Base-by-base conservation (phyloP, 2,329 filamentous ascomycete genomes). In the Fusarium goolgardi region DNA sequence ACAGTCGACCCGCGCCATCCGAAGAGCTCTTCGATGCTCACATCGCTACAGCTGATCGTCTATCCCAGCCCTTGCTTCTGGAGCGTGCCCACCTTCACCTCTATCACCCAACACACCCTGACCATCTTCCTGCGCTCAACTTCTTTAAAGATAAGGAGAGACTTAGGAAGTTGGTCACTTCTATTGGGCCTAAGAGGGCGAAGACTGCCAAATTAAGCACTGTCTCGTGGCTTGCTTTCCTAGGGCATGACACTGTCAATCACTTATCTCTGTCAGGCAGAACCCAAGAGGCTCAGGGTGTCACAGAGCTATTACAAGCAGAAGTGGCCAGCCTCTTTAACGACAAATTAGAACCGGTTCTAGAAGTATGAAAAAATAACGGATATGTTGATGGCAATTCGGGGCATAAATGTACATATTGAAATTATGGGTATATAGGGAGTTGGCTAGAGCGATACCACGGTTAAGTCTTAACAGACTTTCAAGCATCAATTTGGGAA, bases 61-160 rank as follows among this genome's bases (percentile, higher is more conserved):
- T 83, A 18, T 67, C 75, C 7, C 71, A 71, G 25, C 75, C 78
- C 2, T 74, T 83, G 37, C 72, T 73, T 10, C 73, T 87, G 10
- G 82, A 86, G 50, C 78, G 80, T 32, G 86, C 86, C 0, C 86
- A 88, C 66, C 78, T 89, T 5, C 79, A 83, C 29, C 78, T 89
- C 3, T 79, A 85, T 58, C 86, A 88, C 70, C 86, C 86, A 0
- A 82, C 82, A 0, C 77, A 78, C 4, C 86, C 86, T 0, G 80
- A 81, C 27, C 79, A 83, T 23, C 74, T 77, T 3, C 79, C 80
- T 2, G 86, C 86, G 0, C 70, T 88, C 13, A 71, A 79, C 3
- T 82, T 84, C 54, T 80, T 88, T 61, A 65, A 72, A 44, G 72
- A 80, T 50, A 76, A 71, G 57, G 58, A 76, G 32, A 73, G 65